Percentiles rank a stretch among this genome's conserved stretches.
Conservation (phyloP, 2,329 filamentous ascomycete genomes). For the Xylariaceae sp. region DNA sequence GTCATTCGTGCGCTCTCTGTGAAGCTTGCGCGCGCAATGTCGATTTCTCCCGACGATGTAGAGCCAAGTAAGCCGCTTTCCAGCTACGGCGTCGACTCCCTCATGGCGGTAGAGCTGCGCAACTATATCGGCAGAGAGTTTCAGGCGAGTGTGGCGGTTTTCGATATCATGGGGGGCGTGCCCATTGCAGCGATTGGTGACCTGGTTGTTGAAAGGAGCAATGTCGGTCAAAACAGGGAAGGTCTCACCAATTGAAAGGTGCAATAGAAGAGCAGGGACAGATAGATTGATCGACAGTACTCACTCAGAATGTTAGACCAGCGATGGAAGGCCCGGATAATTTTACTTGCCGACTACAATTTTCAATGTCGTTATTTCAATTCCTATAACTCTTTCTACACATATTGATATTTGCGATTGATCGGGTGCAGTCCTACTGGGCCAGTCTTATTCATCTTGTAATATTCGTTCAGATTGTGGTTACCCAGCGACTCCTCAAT, state of each 20-base stretch:
- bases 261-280: not conserved
- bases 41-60: slow-evolving; percentile 18
- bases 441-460: no score
- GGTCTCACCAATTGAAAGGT: not conserved
- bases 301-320: no score
- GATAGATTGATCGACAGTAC: not conserved
- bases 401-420: no score
- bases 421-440: no score
- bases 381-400: no score
- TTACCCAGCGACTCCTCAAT: no score
- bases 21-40: slow-evolving; percentile 14
- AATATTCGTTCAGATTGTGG: no score
- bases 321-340: no score
- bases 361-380: no score
- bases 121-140: slow-evolving; percentile 24
- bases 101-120: slow-evolving; percentile 28
- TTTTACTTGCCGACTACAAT: no score
- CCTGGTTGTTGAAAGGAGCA: slow-evolving; percentile 16
- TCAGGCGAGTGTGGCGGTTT: slow-evolving; percentile 9
- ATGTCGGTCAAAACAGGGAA: slow-evolving; percentile 9
- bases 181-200: slow-evolving; percentile 10
- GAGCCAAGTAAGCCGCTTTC: slow-evolving; percentile 20
- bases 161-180: slow-evolving; percentile 14
- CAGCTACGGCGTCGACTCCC: slow-evolving; percentile 27
- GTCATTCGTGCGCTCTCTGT: slow-evolving; percentile 8